Evolutionary conservation across 2,329 filamentous ascomycete species (phyloP).

Genomic region (Penicillium palitans): DNA sequence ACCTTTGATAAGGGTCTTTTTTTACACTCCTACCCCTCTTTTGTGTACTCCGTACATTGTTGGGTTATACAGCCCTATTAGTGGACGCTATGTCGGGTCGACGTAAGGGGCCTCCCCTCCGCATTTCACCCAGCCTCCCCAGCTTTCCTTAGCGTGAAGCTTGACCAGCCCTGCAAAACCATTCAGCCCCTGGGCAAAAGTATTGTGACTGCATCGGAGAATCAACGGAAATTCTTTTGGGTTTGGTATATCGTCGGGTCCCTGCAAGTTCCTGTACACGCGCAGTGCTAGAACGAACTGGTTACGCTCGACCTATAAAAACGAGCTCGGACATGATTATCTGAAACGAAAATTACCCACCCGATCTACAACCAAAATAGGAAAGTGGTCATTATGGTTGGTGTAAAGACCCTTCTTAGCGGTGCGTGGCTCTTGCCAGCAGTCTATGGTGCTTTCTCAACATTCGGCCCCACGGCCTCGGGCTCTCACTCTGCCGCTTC

Average conservation of each 20-base stretch:
- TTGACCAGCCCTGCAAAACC: conserved; percentile 17
- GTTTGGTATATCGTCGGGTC: background rate
- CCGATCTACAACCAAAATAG: background rate
- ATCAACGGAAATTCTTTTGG: conserved; percentile 21
- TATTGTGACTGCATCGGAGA: conserved; percentile 15
- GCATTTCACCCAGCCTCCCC: conserved; percentile 5
- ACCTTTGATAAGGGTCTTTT: no score
- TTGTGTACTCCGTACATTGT: background rate
- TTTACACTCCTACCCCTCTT: background rate
- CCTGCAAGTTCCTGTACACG: background rate
- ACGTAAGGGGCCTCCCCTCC: conserved; percentile 7
- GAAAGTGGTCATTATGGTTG: conserved; percentile 25
- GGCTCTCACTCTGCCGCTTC: background rate
- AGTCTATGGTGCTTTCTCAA: conserved; percentile 26
- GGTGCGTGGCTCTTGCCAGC: conserved; percentile 29
- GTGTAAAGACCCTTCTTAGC: conserved; percentile 23
- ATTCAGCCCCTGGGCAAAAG: conserved; percentile 10
- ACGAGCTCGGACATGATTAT: background rate
- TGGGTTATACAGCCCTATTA: background rate
- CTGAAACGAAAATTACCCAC: background rate
- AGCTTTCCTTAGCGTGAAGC: background rate
- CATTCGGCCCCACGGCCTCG: conserved; percentile 8
- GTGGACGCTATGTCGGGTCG: background rate
- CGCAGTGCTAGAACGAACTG: conserved; percentile 1
- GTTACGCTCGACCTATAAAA: conserved; percentile 17